Conservation (phyloP, 164 flowering plant genomes). For the Umbellularia californica region DNA sequence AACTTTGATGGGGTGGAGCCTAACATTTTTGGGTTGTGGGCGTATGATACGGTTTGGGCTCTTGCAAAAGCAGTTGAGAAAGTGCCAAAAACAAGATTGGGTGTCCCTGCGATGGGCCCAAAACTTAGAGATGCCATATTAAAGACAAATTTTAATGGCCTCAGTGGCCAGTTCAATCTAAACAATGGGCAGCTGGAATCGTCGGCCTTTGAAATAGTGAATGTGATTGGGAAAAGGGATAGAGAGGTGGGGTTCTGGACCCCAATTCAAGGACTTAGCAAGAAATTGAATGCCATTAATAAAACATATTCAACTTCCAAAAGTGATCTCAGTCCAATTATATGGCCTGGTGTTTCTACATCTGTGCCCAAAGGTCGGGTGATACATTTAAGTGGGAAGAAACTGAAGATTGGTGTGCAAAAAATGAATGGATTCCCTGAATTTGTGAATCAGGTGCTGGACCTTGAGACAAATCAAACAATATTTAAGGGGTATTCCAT, state of each 20-base stretch:
- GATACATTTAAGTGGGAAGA: not conserved
- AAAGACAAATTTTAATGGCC: constrained; percentile 22
- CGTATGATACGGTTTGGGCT: constrained; percentile 20
- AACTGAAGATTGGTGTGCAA: constrained; percentile 9
- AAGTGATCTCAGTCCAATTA: not conserved
- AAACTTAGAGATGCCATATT: constrained; percentile 13
- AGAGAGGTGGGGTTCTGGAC: constrained; percentile 31
- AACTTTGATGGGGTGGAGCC: not conserved
- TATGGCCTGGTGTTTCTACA: constrained; percentile 14
- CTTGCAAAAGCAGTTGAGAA: constrained; percentile 12
- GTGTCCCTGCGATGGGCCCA: constrained; percentile 7
- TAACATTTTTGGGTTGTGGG: constrained; percentile 17
- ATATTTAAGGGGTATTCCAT: constrained; percentile 4
- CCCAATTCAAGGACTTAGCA: constrained; percentile 11
- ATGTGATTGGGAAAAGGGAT: constrained; percentile 22
- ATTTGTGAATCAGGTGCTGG: not conserved
- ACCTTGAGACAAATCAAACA: not conserved
- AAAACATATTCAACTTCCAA: not conserved
- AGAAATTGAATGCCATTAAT: not conserved
- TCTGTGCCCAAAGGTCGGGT: constrained; percentile 16
- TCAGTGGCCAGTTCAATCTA: constrained; percentile 21
- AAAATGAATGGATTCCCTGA: not conserved
- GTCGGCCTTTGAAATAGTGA: constrained; percentile 21
- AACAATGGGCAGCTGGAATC: constrained; percentile 20
- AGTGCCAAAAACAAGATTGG: not conserved